Evolutionary conservation across 2,329 filamentous ascomycete genomes (phyloP).

Genomic region (Colletotrichum abscissum): DNA sequence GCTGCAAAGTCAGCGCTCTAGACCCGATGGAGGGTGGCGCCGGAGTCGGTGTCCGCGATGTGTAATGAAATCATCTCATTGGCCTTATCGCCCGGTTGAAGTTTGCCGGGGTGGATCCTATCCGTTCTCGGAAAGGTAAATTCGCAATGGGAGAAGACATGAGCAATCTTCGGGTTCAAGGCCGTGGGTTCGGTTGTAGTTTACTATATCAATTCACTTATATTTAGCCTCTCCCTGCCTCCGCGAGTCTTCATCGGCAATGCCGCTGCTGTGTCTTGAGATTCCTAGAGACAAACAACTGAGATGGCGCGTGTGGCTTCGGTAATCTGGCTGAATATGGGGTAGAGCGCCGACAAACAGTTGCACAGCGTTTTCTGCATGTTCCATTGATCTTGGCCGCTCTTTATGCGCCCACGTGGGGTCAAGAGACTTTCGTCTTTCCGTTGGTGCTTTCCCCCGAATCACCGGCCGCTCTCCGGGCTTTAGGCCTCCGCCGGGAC

Average conservation of each 20-base stretch:
- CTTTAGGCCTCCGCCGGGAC: neutral
- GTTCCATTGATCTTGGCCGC: neutral
- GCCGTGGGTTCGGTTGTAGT: neutral
- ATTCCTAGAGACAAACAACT: neutral
- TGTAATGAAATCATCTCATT: slow-evolving; percentile 24
- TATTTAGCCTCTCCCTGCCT: neutral
- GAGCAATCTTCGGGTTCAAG: neutral
- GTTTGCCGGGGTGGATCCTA: neutral
- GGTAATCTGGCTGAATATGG: neutral
- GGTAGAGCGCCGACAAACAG: neutral
- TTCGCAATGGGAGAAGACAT: neutral
- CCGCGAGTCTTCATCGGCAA: neutral
- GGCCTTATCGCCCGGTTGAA: neutral
- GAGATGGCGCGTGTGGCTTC: neutral
- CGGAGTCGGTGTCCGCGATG: neutral
- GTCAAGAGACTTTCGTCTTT: neutral
- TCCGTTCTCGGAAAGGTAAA: neutral
- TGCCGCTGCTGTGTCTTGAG: neutral
- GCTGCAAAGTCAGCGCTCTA: neutral
- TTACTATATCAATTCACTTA: too few species aligned
- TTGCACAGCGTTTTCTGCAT: neutral
- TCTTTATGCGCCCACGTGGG: neutral
- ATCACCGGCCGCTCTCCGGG: slow-evolving; percentile 13
- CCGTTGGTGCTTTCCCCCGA: neutral
- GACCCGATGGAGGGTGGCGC: neutral